These are phyloP conservation scores for Trichoderma gamsii DNA, from an alignment of 495 filamentous ascomycete species.

Conservation along the genomic window DNA sequence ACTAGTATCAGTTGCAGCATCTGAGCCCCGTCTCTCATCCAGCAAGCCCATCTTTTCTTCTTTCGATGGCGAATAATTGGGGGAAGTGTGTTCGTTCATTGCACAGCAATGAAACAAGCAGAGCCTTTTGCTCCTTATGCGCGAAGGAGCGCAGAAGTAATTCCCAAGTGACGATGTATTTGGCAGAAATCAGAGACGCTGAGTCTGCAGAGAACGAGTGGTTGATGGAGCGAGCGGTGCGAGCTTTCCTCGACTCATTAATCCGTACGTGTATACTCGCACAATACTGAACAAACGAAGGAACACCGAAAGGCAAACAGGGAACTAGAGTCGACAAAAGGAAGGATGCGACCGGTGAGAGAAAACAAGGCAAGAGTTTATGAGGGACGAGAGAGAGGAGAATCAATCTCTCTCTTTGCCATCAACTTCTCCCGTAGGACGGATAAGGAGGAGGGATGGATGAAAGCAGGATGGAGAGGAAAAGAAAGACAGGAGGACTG, in stretches of 20 bases:
- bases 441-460: background rate
- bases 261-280: background rate
- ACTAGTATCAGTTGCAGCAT: constrained; percentile 1
- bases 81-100: constrained; percentile 29
- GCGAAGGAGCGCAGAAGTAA: background rate
- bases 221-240: background rate
- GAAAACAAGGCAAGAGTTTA: background rate
- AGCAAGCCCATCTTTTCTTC: constrained; percentile 31
- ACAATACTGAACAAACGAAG: constrained; percentile 19
- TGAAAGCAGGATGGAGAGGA: background rate
- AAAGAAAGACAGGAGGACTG: background rate
- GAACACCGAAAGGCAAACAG: constrained; percentile 13
- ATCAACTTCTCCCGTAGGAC: background rate
- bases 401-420: background rate
- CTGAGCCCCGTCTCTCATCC: constrained; percentile 12
- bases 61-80: constrained; percentile 24
- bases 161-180: background rate
- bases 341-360: background rate
- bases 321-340: constrained; percentile 18
- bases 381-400: background rate
- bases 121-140: background rate
- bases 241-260: background rate
- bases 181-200: background rate
- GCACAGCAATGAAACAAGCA: constrained; percentile 19
- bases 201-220: background rate